These are phyloP conservation scores for Raffaelea albimanens DNA, from an alignment of 2,329 filamentous ascomycete genomes.

Conservation along the genomic window DNA sequence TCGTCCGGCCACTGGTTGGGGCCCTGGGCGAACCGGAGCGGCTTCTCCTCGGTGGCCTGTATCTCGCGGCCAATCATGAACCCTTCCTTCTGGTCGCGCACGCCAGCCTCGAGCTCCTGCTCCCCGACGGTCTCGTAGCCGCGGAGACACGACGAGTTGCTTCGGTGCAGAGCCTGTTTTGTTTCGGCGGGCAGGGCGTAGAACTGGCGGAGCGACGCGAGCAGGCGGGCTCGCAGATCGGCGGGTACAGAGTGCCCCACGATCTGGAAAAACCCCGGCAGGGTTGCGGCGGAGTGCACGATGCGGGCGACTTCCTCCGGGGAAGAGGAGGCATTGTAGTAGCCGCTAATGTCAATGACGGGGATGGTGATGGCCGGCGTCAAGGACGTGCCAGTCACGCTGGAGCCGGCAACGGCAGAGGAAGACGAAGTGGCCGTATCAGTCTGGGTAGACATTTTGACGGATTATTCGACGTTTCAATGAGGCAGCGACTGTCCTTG, in stretches of 20 bases:
- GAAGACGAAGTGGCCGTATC: background rate
- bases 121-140: slow-evolving; percentile 19
- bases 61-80: slow-evolving; percentile 22
- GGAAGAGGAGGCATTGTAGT: slow-evolving; percentile 9
- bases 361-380: slow-evolving; percentile 13
- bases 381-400: background rate
- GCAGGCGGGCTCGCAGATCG: slow-evolving; percentile 17
- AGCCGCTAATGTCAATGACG: slow-evolving; percentile 19
- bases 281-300: slow-evolving; percentile 13
- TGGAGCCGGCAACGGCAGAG: background rate
- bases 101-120: slow-evolving; percentile 16
- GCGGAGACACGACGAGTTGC: slow-evolving; percentile 15
- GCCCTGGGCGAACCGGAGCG: slow-evolving; percentile 8
- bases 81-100: slow-evolving; percentile 21
- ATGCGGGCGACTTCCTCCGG: background rate
- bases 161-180: slow-evolving; percentile 16
- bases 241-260: slow-evolving; percentile 21
- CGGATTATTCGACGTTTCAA: no score
- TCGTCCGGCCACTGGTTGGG: slow-evolving; percentile 21
- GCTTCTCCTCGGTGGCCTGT: slow-evolving; percentile 13
- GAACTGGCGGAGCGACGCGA: slow-evolving; percentile 18
- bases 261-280: slow-evolving; percentile 25
- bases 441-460: background rate
- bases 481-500: no score
- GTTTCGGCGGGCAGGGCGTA: slow-evolving; percentile 20